Evolutionary conservation across 441 rosid species (phyloP), one percentile per base, ranked within the genome.

Genomic region (Bruguiera hainesii): DNA sequence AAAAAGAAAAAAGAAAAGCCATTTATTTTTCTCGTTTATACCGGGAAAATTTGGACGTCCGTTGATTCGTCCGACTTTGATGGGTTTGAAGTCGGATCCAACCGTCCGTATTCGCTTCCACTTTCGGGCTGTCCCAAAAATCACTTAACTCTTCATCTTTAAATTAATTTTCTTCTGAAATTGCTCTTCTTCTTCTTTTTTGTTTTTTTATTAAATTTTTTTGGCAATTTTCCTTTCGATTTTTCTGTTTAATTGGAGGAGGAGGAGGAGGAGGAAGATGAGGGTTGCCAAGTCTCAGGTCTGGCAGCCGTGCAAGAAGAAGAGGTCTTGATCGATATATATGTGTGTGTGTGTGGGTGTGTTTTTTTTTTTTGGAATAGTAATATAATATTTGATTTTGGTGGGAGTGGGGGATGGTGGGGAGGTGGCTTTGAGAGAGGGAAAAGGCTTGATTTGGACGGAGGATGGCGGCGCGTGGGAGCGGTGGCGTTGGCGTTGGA

Each of bases 241-340:
- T 42, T 42, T 42, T 11, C 48, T 42, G 48, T 42, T 42, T 2
- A 11, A 42, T 42, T 13, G 3, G 11, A 11, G 48, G 13, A 33
- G 37, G 7, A 31, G 33, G 7, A 30, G 33, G 9, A 33, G 10
- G 9, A 33, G 37, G 9, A 74, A 69, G 59, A 84, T 90, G 94
- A 88, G 87, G 64, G 82, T 90, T 42, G 80, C 75, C 18, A 95
- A 95, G 90, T 92, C 98, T 51, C 96, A 84, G 81, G 92, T 95
- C 0, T 95, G 99, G 99, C 99, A 95, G 73, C 98, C 99, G 10
- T 92, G 98, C 79, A 90, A 95, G 76, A 95, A 92, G 95, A 92
- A 95, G 93, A 82, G 98, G 64, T 81, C 70, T 48, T 90, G 82
- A 89, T 76, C 67, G 25, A 60, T 39, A 2, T 31, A 7, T 33